Evolutionary conservation across 2,329 filamentous ascomycete species (phyloP).

Genomic region (Colletotrichum tropicale): DNA sequence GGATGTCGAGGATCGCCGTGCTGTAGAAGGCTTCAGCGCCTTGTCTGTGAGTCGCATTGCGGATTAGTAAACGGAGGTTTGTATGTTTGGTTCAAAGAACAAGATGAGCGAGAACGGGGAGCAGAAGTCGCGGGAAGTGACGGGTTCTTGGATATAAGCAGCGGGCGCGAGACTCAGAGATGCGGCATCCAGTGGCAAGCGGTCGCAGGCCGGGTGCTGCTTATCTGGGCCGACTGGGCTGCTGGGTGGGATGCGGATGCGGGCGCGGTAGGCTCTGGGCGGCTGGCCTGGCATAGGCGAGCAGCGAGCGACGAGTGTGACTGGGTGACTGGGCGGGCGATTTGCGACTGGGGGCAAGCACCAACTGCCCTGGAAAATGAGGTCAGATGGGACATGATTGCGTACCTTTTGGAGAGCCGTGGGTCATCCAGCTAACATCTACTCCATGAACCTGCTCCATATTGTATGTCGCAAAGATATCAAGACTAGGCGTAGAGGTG

Average conservation of each 20-base stretch:
- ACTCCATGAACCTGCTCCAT: slow-evolving; percentile 86
- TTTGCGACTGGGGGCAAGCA: not conserved
- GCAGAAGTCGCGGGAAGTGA: not conserved
- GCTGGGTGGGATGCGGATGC: not conserved
- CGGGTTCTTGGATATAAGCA: slow-evolving; percentile 6
- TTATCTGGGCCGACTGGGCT: slow-evolving; percentile 17
- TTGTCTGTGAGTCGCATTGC: slow-evolving; percentile 17
- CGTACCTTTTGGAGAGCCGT: slow-evolving; percentile 82
- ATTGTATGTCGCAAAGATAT: slow-evolving; percentile 30
- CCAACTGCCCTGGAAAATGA: slow-evolving; percentile 13
- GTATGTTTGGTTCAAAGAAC: not conserved
- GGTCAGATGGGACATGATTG: slow-evolving; percentile 23
- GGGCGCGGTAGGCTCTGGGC: not conserved
- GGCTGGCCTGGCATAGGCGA: not conserved
- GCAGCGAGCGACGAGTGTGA: not conserved
- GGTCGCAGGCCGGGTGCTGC: not conserved
- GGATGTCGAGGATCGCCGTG: slow-evolving; percentile 8
- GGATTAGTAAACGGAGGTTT: not conserved
- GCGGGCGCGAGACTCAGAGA: not conserved
- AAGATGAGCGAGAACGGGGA: not conserved
- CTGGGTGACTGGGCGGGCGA: not conserved
- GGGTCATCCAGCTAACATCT: slow-evolving; percentile 88
- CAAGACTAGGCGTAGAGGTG: not conserved
- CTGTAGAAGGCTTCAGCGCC: slow-evolving; percentile 1
- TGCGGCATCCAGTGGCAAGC: slow-evolving; percentile 5